Evolutionary conservation across 163 green algal genomes (phyloP), one percentile per base, ranked within the genome.

Genomic region (Volvox carteri): DNA sequence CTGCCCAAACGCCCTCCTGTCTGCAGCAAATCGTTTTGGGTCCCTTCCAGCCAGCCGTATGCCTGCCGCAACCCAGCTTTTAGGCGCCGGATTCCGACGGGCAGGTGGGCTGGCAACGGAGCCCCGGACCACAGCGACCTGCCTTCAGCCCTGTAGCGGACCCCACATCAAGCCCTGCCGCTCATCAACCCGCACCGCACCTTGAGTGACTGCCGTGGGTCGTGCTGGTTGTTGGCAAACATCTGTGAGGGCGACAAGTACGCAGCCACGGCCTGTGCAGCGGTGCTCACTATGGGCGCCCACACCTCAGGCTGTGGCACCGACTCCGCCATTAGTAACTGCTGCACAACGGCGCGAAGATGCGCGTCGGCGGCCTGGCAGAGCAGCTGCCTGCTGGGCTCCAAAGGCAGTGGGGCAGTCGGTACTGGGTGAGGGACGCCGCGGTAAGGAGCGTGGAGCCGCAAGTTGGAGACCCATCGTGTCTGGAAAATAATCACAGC

Each of bases 151-250:
- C n/a, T n/a, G n/a, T n/a, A n/a, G n/a, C n/a, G n/a, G n/a, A n/a
- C n/a, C n/a, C n/a, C n/a, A n/a, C n/a, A n/a, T n/a, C n/a, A n/a
- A n/a, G n/a, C n/a, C n/a, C n/a, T n/a, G n/a, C n/a, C n/a, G n/a
- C n/a, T n/a, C n/a, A n/a, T n/a, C n/a, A n/a, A n/a, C n/a, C n/a
- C n/a, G n/a, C n/a, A n/a, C 44, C 90, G 46, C 58, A 97, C 95
- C 94, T 98, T 97, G 68, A 98, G 91, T 76, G 96, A 96, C 52
- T 92, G 90, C 2, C 94, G 91, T 2, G 96, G 96, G 86, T 98
- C 95, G 81, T 65, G 58, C 65, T 79, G 65, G 4, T 65, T 65
- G n/a, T 42, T 54, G 30, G 23, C 48, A 65, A 73, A 87, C 81
- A 87, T 87, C 33, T 48, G 65, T 3, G 33, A 1, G 21, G 81